A percentile compares a stretch with the other conserved stretches of the same genome.
Conservation (phyloP, 2,329 filamentous ascomycete species). For the Parastagonospora avenae region DNA sequence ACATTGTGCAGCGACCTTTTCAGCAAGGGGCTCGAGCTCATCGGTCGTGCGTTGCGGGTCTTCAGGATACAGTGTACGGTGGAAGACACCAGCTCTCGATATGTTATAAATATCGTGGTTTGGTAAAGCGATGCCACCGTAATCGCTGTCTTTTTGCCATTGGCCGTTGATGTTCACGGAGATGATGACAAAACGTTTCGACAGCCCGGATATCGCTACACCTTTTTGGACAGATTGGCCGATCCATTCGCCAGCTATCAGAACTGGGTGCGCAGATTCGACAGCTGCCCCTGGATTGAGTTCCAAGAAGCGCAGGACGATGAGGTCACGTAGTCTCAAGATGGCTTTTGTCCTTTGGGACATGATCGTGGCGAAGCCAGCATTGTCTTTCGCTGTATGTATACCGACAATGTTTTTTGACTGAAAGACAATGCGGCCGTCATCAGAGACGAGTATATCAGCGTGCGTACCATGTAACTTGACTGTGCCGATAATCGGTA, state of each 20-base stretch:
- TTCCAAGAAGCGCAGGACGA: constrained; percentile 21
- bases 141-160: constrained; percentile 31
- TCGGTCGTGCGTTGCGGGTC: constrained; percentile 13
- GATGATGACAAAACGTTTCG: constrained; percentile 34
- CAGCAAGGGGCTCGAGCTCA: constrained; percentile 20
- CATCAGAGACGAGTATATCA: constrained; percentile 31
- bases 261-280: constrained; percentile 13
- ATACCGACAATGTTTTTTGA: constrained; percentile 29
- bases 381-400: constrained; percentile 24
- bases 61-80: constrained; percentile 19
- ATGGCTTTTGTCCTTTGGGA: constrained; percentile 12
- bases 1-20: constrained; percentile 24
- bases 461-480: constrained; percentile 44
- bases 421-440: constrained; percentile 30
- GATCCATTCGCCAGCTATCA: constrained; percentile 41
- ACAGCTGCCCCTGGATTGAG: constrained; percentile 17
- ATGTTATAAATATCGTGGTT: constrained; percentile 30
- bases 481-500: constrained; percentile 34
- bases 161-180: constrained; percentile 30
- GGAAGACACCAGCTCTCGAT: constrained; percentile 25
- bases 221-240: constrained; percentile 33
- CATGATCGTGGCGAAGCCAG: constrained; percentile 32
- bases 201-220: constrained; percentile 30
- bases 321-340: constrained; percentile 22
- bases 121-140: constrained; percentile 23